Evolutionary conservation across 78 protist genomes (phyloP), one percentile per base, ranked within the genome.

Genomic region (Ministeria vibrans): DNA sequence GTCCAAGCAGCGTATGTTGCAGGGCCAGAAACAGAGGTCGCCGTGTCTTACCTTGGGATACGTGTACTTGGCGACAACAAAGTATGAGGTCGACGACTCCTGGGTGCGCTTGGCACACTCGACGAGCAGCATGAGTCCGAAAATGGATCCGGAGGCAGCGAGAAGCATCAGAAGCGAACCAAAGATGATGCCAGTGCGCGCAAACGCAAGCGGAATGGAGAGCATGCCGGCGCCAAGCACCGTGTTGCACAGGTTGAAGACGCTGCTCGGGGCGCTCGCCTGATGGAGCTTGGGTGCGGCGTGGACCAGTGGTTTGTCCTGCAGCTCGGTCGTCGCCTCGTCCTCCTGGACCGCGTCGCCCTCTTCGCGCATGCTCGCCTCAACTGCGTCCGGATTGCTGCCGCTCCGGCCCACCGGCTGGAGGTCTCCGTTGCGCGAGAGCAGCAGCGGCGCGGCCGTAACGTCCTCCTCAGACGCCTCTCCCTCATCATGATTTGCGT

Each of bases 171-270:
- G 0, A 22, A 2, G 11, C 36, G 70, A 4, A 28, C 72, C 80
- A 20, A 61, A 0, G 32, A 42, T 11, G 30, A 3, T 11, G 61
- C 80, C 80, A 55, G 59, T 41, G 30, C 11, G 27, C 22, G 55
- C 27, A 41, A 76, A 3, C 2, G 80, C 80, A 2, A 2, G n/a
- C 32, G 80, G 80, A 30, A 76, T 51, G 2, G 75, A 59, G 13
- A 79, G 83, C 38, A 79, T 51, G 0, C 83, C 83, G 27, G 83
- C 53, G 18, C 83, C 83, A 9, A 79, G 38, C 41, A 79, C 42
- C 23, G 83, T 79, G 77, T 79, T 79, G 49, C 66, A 6, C 7
- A 79, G 77, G 45, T 41, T 46, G 30, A 78, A 38, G 59, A 68
- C 23, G 71, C 28, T 22, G 62, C 46, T 2, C 38, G 9, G 38